A percentile compares a stretch with the other conserved stretches of the same genome.
Evolutionary conservation across 2,329 filamentous ascomycete species (phyloP).

Genomic region (Colletotrichum sp.): DNA sequence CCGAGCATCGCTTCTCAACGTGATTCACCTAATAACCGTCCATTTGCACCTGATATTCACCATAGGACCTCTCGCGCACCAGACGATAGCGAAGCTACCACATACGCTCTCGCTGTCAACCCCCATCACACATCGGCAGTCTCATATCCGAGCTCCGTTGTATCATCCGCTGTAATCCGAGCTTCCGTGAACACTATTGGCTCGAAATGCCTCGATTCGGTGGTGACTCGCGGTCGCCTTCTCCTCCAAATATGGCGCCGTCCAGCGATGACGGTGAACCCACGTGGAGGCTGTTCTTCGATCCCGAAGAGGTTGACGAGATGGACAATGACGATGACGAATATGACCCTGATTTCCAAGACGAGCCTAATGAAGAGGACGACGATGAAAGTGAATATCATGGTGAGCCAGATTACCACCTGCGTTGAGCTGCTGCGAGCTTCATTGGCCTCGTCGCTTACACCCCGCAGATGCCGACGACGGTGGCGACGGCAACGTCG

Average conservation of each 20-base stretch:
- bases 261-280: not conserved
- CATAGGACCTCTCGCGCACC: not conserved
- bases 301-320: conserved; percentile 25
- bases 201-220: not conserved
- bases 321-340: conserved; percentile 37
- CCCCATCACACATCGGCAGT: conserved; percentile 13
- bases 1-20: not conserved
- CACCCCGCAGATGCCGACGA: conserved; percentile 28
- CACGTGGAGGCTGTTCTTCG: conserved; percentile 1
- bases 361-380: conserved; percentile 29
- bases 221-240: not conserved
- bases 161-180: conserved; percentile 17
- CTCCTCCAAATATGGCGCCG: not conserved
- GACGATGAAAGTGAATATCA: conserved; percentile 23
- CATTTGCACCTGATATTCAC: not conserved
- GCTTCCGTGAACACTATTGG: conserved; percentile 6
- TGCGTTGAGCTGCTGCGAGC: not conserved
- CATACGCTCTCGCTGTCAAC: not conserved
- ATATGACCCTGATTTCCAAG: conserved; percentile 30
- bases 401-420: not conserved
- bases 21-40: not conserved
- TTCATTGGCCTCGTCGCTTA: conserved; percentile 12
- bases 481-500: conserved; percentile 24
- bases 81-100: not conserved
- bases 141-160: conserved; percentile 17